These are phyloP conservation scores for Pythium myriotylum DNA, from an alignment of 352 stramenopile species.

Conservation along the genomic window DNA sequence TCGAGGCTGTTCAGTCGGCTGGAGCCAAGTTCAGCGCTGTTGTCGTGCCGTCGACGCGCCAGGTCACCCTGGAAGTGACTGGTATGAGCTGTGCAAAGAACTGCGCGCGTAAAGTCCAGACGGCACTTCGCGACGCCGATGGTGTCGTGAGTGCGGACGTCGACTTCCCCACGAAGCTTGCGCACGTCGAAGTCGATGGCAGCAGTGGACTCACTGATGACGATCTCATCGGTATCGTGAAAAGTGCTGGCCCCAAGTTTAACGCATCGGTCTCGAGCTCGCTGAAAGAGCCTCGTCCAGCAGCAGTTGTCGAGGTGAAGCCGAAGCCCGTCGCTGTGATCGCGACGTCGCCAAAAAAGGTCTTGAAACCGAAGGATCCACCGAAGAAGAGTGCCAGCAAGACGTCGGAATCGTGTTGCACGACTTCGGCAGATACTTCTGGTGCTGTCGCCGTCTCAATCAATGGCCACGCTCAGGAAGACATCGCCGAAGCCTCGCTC, in stretches of 20 bases:
- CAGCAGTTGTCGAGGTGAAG: slow-evolving; percentile 15
- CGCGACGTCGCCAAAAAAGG: slow-evolving; percentile 23
- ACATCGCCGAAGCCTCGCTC: slow-evolving; percentile 67
- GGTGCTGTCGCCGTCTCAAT: slow-evolving; percentile 15
- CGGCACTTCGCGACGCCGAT: slow-evolving; percentile 43
- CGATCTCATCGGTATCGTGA: slow-evolving; percentile 65
- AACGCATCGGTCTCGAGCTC: slow-evolving; percentile 40
- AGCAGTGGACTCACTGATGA: slow-evolving; percentile 49
- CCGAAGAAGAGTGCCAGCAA: neutral
- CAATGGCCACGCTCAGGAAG: slow-evolving; percentile 27
- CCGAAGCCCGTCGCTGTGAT: slow-evolving; percentile 23
- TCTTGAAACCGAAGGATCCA: slow-evolving; percentile 12
- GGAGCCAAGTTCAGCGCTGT: slow-evolving; percentile 49
- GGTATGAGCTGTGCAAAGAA: slow-evolving; percentile 49
- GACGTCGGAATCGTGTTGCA: slow-evolving; percentile 18
- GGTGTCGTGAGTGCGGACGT: slow-evolving; percentile 65
- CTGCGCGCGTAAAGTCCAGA: slow-evolving; percentile 72
- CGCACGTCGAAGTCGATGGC: slow-evolving; percentile 56
- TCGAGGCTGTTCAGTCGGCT: slow-evolving; percentile 47
- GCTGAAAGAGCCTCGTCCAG: neutral
- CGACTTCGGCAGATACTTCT: neutral
- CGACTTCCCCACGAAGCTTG: slow-evolving; percentile 68
- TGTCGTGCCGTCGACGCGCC: slow-evolving; percentile 24
- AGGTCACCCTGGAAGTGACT: slow-evolving; percentile 31
- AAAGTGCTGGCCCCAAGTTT: slow-evolving; percentile 58